These are phyloP conservation scores for Spathaspora arborariae DNA, from an alignment of 805 yeast genomes.

Conservation along the genomic window DNA sequence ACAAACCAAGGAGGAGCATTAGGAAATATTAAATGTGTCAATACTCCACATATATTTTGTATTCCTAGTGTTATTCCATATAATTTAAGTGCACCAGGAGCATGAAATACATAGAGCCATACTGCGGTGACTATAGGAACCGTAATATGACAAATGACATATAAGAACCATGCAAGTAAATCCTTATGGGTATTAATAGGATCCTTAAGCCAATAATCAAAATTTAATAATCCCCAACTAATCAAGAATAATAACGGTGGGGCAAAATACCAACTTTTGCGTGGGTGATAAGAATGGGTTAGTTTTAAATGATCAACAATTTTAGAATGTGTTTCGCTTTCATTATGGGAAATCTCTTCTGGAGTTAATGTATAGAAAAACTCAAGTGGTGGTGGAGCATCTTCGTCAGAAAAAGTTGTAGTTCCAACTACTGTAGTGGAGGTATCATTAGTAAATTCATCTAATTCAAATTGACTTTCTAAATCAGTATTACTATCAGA, in stretches of 20 bases:
- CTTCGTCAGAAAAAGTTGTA: background rate
- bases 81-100: slow-evolving; percentile 55
- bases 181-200: slow-evolving; percentile 48
- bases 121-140: slow-evolving; percentile 61
- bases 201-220: slow-evolving; percentile 38
- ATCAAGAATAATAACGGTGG: slow-evolving; percentile 44
- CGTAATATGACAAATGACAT: slow-evolving; percentile 60
- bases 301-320: background rate
- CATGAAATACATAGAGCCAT: slow-evolving; percentile 62
- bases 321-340: background rate
- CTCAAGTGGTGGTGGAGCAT: slow-evolving; percentile 1
- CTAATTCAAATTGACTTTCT: background rate
- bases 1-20: slow-evolving; percentile 78
- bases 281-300: slow-evolving; percentile 3
- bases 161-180: slow-evolving; percentile 56
- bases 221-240: slow-evolving; percentile 49
- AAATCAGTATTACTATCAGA: background rate
- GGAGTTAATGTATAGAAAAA: background rate
- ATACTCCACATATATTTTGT: slow-evolving; percentile 59
- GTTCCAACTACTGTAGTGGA: background rate
- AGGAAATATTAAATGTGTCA: slow-evolving; percentile 61
- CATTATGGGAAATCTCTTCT: slow-evolving; percentile 2
- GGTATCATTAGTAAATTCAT: background rate
- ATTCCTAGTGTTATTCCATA: slow-evolving; percentile 56
- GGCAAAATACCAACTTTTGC: slow-evolving; percentile 46